A percentile compares a stretch with the other conserved stretches of the same genome.
phyloP scores from a whole-genome alignment of 805 yeast species.

The Lachancea kluyveri region DNA sequence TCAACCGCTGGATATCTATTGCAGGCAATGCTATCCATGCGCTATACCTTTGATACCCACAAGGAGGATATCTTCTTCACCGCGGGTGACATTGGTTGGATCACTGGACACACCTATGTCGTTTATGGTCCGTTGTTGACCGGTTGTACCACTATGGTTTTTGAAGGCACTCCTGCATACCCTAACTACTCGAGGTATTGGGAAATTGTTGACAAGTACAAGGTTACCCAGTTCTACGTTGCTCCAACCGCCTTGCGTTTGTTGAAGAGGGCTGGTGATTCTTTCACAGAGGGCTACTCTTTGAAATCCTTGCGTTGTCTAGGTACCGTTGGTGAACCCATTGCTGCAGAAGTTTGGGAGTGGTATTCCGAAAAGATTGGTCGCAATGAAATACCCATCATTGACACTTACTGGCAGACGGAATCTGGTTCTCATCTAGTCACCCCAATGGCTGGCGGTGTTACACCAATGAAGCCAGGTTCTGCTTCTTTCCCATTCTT shows the following conservation, averaged over 20 bases:
- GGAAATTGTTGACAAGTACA: slow-evolving; percentile 66
- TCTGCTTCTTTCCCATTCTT: slow-evolving; percentile 81
- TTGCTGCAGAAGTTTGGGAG: slow-evolving; percentile 81
- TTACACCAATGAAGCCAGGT: slow-evolving; percentile 82
- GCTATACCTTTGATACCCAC: slow-evolving; percentile 72
- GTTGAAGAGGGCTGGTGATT: slow-evolving; percentile 68
- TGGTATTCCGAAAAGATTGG: slow-evolving; percentile 76
- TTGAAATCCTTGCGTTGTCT: slow-evolving; percentile 59
- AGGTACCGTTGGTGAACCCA: slow-evolving; percentile 85
- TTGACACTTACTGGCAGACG: slow-evolving; percentile 88
- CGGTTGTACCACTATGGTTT: slow-evolving; percentile 75
- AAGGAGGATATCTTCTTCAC: slow-evolving; percentile 71
- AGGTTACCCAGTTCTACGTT: slow-evolving; percentile 73
- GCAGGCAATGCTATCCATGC: slow-evolving; percentile 67
- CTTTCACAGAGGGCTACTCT: slow-evolving; percentile 54
- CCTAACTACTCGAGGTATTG: slow-evolving; percentile 77
- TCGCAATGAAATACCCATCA: slow-evolving; percentile 59
- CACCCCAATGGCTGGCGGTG: slow-evolving; percentile 69
- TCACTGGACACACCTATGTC: slow-evolving; percentile 81
- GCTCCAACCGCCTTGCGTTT: slow-evolving; percentile 81
- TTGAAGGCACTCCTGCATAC: slow-evolving; percentile 84
- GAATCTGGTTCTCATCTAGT: slow-evolving; percentile 79
- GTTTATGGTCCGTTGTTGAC: slow-evolving; percentile 72
- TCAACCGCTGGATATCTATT: slow-evolving; percentile 74
- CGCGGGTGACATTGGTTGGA: slow-evolving; percentile 91